A percentile compares a stretch with the other conserved stretches of the same genome.
Evolutionary conservation across 495 filamentous ascomycete species (phyloP).

Genomic region (Penicillium roqueforti): DNA sequence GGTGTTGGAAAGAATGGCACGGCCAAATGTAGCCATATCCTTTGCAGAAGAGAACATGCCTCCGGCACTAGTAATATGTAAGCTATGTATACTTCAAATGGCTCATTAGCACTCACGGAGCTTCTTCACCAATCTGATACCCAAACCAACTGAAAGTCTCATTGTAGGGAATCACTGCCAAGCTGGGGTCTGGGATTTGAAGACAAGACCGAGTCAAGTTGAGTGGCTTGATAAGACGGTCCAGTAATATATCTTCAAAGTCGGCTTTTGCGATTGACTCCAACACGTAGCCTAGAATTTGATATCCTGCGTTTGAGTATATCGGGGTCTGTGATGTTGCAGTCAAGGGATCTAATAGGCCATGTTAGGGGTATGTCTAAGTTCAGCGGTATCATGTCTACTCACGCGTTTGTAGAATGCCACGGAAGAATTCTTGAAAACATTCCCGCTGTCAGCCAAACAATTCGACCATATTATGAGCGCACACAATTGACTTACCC

Average conservation of each 20-base stretch:
- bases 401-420: conserved; percentile 28
- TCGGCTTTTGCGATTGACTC: conserved; percentile 25
- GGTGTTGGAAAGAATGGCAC: conserved; percentile 49
- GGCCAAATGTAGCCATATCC: conserved; percentile 52
- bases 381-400: not conserved
- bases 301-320: conserved; percentile 59
- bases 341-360: conserved; percentile 39
- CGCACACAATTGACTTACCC: conserved; percentile 6
- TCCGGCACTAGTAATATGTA: conserved; percentile 39
- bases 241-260: conserved; percentile 14
- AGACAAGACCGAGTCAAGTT: conserved; percentile 37
- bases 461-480: not conserved
- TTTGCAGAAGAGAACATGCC: conserved; percentile 52
- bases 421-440: conserved; percentile 49
- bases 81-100: not conserved
- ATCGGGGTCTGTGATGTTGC: conserved; percentile 46
- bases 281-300: conserved; percentile 53
- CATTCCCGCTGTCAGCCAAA: not conserved
- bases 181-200: conserved; percentile 23
- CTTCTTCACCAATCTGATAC: conserved; percentile 40
- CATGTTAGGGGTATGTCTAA: not conserved
- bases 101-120: conserved; percentile 34
- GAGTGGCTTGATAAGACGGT: conserved; percentile 34
- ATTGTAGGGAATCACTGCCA: conserved; percentile 37
- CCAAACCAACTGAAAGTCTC: conserved; percentile 30